Evolutionary conservation across 192 early-diverging fungal genomes (phyloP), one percentile per base, ranked within the genome.

Genomic region (Chytriomyces confervae): DNA sequence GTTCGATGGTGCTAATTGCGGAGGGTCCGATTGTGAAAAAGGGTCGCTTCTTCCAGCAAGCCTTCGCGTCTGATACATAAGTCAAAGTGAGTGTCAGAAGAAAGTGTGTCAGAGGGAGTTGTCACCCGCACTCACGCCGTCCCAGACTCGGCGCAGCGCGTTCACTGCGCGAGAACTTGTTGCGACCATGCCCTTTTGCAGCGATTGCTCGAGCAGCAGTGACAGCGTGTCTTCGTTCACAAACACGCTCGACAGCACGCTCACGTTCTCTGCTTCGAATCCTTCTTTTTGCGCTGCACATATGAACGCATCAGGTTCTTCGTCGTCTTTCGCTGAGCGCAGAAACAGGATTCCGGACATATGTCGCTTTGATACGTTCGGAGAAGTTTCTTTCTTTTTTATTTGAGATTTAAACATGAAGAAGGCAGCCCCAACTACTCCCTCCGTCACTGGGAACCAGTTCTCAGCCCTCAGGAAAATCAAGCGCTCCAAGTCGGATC

Each of bases 391-490:
- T 57, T 57, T 57, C 53, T 57, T 57, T 57, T 20, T 57, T 57
- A 16, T 57, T 57, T 10, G 0, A n/a, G 53, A 57, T 36, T 36
- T 36, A 36, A 2, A 2, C 53, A 57, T 57, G 53, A 57, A 36
- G 36, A 36, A 36, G 36, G 36, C 36, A 36, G 36, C 36, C 36
- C 36, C 36, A 36, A 36, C 36, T 1, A 36, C 20, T 16, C 6
- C 63, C 16, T 43, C 24, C 63, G 24, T 27, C 18, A 27, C 27
- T 13, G 20, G 24, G 16, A 72, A 72, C 36, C 20, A 48, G 3
- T 72, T 72, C 27, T 48, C 50, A 16, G 69, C 69, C 10, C 69
- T 72, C 5, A 48, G 69, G 16, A 51, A 20, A 18, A 24, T 72
- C 69, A 72, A 72, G 50, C 50, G 57, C 9, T 16, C 9, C 16